Evolutionary conservation across 306 rosid species (phyloP).

Genomic region (Morella rubra): DNA sequence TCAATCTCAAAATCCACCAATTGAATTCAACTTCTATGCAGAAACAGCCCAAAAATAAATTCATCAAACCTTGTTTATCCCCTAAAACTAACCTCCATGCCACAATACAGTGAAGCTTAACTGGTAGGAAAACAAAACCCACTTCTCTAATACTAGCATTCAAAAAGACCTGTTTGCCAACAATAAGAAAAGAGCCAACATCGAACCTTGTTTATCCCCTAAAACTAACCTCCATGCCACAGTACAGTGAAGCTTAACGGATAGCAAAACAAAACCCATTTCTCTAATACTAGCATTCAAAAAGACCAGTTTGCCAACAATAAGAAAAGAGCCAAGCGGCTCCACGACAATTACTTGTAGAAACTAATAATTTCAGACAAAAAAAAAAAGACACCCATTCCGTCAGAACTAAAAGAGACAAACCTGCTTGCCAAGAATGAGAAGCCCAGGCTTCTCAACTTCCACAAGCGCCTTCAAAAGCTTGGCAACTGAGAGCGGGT

Average conservation of each 20-base stretch:
- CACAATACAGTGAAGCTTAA: background rate
- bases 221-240: background rate
- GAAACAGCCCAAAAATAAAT: background rate
- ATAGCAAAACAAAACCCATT: background rate
- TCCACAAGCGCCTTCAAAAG: conserved; percentile 69
- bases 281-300: background rate
- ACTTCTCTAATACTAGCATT: background rate
- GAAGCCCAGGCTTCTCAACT: conserved; percentile 77
- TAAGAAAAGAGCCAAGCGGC: background rate
- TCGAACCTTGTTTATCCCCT: background rate
- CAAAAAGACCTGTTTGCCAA: conserved; percentile 65
- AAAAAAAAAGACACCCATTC: background rate
- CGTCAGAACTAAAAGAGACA: background rate
- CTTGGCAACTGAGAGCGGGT: conserved; percentile 79
- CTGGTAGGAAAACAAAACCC: background rate
- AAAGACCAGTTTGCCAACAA: conserved; percentile 73
- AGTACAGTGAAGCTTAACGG: background rate
- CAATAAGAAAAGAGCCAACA: conserved; percentile 19
- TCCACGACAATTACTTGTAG: background rate
- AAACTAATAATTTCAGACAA: background rate
- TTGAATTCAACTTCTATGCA: background rate
- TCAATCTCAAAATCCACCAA: background rate
- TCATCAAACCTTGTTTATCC: background rate
- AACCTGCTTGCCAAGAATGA: conserved; percentile 91
- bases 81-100: background rate